Evolutionary conservation across 2,329 filamentous ascomycete genomes (phyloP), one percentile per base, ranked within the genome.

Genomic region (Epichloe baconii): DNA sequence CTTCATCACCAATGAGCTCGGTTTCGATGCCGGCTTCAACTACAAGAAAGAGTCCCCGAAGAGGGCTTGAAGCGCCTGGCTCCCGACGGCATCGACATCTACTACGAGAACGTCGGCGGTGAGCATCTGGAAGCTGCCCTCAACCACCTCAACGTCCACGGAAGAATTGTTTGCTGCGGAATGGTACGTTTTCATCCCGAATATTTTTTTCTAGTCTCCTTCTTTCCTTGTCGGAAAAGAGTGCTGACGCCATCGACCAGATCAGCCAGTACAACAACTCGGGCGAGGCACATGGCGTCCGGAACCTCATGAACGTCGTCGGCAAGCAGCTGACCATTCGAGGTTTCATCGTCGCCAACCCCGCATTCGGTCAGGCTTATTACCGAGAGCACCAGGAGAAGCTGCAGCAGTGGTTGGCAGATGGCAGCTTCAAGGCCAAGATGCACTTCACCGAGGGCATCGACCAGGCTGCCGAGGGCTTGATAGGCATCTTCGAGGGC

Each of bases 261-360:
- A 88, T 93, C 64, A 82, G 79, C 4, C 78, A 85, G 58, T 95
- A 95, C 75, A 94, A 91, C 11, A 94, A 91, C 72, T 61, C 66
- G 0, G 53, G 59, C 12, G 65, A 67, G 4, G 71, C 90, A 56
- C 70, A 70, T 2, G 80, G 81, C 7, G 71, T 89, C 62, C 80
- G 73, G 65, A 87, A 85, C 66, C 63, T 89, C 34, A 73, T 79
- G 61, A 60, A 76, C 40, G 57, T 90, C 23, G 72, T 93, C n/a
- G 58, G 64, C 57, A 89, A 87, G 76, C 75, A 83, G 48, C 57
- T 94, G 58, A 80, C 69, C 47, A 75, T 93, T 61, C 77, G 81
- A 57, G 88, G 88, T 5, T 94, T 94, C 72, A 80, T 94, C 44
- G 86, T 90, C 35, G 54, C 63, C 45, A 79, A 86, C 59, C 70